Conservation (phyloP, 345 rosid genomes). For the Erodium maritimum region DNA sequence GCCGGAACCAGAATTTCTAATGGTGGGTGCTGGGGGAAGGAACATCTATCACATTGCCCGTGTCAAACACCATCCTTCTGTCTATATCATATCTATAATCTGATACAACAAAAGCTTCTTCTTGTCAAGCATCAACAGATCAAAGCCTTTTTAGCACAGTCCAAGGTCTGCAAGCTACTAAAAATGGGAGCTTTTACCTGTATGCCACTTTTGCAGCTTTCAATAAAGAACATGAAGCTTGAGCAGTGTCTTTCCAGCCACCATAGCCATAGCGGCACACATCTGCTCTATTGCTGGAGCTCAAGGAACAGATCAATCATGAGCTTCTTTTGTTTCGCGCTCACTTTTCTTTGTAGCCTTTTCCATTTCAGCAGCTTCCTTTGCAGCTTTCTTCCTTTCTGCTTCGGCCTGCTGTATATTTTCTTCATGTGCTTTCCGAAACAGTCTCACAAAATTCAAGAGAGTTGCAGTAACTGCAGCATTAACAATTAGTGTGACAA, state of each 20-base stretch:
- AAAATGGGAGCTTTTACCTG: constrained; percentile 3
- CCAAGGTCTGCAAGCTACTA: constrained; percentile 11
- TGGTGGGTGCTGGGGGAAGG: not conserved
- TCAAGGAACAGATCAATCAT: constrained; percentile 12
- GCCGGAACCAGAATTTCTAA: constrained; percentile 9
- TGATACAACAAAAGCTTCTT: not conserved
- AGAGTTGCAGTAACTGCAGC: constrained; percentile 80
- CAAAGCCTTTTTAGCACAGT: constrained; percentile 3
- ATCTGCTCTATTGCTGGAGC: constrained; percentile 7
- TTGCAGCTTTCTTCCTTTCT: constrained; percentile 83
- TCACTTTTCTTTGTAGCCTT: constrained; percentile 56
- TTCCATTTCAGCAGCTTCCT: constrained; percentile 95
- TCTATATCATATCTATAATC: not conserved
- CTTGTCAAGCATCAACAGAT: constrained; percentile 5
- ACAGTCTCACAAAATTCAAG: constrained; percentile 69
- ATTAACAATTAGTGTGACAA: constrained; percentile 2
- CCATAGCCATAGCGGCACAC: too few relatives aligned
- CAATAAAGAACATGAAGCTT: constrained; percentile 6
- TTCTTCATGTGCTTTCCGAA: constrained; percentile 92
- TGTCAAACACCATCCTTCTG: not conserved
- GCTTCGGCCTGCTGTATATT: constrained; percentile 74
- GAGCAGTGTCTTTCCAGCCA: constrained; percentile 13
- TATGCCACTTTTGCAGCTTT: constrained; percentile 11
- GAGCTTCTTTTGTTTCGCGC: constrained; percentile 22
- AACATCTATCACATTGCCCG: not conserved